These are phyloP conservation scores for Suillus plorans DNA, from an alignment of 768 basidiomycete genomes.

Conservation along the genomic window DNA sequence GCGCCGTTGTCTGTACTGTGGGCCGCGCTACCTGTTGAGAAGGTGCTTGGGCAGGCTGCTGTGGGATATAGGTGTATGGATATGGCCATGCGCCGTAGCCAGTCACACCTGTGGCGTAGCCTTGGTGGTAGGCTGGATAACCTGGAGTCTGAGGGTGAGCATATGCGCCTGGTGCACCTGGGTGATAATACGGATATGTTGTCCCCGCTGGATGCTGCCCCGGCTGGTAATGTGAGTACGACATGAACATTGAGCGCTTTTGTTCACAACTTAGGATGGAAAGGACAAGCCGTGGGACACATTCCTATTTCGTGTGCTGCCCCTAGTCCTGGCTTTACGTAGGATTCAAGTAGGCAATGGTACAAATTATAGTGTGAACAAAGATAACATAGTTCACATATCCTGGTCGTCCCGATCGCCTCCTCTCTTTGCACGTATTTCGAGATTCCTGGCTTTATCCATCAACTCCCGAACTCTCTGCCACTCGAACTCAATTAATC, in stretches of 20 bases:
- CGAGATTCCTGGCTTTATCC: constrained; percentile 68
- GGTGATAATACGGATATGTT: constrained; percentile 62
- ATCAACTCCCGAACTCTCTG: constrained; percentile 68
- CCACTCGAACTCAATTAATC: constrained; percentile 70
- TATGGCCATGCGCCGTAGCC: constrained; percentile 73
- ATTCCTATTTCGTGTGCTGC: neutral
- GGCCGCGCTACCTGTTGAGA: constrained; percentile 30
- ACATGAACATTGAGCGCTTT: constrained; percentile 20
- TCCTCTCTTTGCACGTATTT: constrained; percentile 47
- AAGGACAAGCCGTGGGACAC: neutral
- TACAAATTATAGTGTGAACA: neutral
- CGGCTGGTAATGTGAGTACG: constrained; percentile 37
- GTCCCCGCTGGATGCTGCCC: constrained; percentile 40
- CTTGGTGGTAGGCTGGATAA: constrained; percentile 43
- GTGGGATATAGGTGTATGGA: constrained; percentile 59
- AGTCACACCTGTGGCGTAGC: constrained; percentile 65
- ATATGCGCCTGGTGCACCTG: constrained; percentile 45
- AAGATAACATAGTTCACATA: neutral
- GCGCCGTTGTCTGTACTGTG: constrained; percentile 23
- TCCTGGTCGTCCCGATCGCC: constrained; percentile 35
- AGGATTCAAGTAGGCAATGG: neutral
- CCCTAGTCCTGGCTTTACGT: neutral
- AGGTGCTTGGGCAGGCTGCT: constrained; percentile 31
- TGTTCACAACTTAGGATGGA: neutral
- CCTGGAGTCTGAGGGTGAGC: constrained; percentile 39